Percentiles rank a stretch among this genome's conserved stretches.
Conservation (phyloP, 352 stramenopile species). For the Phytophthora tentaculata region DNA sequence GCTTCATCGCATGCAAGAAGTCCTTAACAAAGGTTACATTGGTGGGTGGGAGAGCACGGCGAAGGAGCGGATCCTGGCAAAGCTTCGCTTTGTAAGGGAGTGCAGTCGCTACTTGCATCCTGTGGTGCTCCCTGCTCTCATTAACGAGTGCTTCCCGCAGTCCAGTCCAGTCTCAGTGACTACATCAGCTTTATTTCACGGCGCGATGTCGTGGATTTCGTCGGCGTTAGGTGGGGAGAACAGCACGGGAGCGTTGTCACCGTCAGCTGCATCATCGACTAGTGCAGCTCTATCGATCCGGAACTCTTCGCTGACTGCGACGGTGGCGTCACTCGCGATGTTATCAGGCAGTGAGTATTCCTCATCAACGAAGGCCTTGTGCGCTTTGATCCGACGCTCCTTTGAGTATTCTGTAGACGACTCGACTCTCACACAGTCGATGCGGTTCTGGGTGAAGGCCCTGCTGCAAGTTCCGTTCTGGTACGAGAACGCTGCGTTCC, state of each 20-base stretch:
- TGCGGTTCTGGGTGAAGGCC: constrained; percentile 67
- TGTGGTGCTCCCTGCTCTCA: constrained; percentile 62
- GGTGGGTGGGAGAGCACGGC: constrained; percentile 76
- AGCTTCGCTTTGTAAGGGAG: constrained; percentile 78
- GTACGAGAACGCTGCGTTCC: constrained; percentile 77
- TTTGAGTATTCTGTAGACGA: constrained; percentile 68
- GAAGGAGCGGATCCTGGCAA: constrained; percentile 67
- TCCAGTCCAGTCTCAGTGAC: constrained; percentile 54
- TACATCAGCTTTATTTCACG: constrained; percentile 62
- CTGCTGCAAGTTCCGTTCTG: constrained; percentile 79
- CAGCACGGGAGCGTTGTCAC: constrained; percentile 34
- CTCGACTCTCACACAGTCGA: constrained; percentile 40
- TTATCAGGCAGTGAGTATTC: constrained; percentile 50
- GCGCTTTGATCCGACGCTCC: constrained; percentile 57
- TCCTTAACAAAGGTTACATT: constrained; percentile 85
- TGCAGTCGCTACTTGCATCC: constrained; percentile 76
- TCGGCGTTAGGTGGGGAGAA: constrained; percentile 52
- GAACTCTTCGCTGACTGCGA: constrained; percentile 60
- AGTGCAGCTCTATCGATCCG: constrained; percentile 53
- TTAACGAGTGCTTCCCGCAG: constrained; percentile 65
- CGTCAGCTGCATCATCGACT: constrained; percentile 45
- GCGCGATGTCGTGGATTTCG: constrained; percentile 68
- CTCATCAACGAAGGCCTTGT: constrained; percentile 58
- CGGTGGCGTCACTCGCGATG: constrained; percentile 58
- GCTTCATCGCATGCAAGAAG: constrained; percentile 68